Conservation (phyloP, 2,329 filamentous ascomycete species). For the Emergomyces orientalis region DNA sequence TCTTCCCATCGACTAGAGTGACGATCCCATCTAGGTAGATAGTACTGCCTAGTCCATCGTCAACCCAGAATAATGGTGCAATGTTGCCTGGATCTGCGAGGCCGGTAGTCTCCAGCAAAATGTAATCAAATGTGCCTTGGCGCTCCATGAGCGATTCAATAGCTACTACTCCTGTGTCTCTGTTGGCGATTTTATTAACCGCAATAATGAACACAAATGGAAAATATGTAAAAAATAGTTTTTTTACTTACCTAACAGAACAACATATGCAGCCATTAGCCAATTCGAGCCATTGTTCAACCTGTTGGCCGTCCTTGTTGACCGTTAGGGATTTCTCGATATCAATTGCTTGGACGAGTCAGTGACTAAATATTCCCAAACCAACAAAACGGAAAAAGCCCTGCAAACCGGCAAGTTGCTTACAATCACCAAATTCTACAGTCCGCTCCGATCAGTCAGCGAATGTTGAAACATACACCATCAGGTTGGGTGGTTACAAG, state of each 20-base stretch:
- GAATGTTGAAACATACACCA: background rate
- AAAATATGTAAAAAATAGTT: background rate
- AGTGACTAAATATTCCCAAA: background rate
- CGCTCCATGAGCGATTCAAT: slow-evolving; percentile 95
- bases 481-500: slow-evolving; percentile 23
- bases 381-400: slow-evolving; percentile 6
- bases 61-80: slow-evolving; percentile 93
- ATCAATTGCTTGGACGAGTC: slow-evolving; percentile 56
- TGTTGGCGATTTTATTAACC: slow-evolving; percentile 27
- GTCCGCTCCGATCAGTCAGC: slow-evolving; percentile 15
- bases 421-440: slow-evolving; percentile 72
- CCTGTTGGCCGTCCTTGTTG: slow-evolving; percentile 69
- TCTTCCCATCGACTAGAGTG: slow-evolving; percentile 90
- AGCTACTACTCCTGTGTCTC: slow-evolving; percentile 84
- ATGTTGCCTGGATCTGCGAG: slow-evolving; percentile 93
- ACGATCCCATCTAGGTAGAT: slow-evolving; percentile 97
- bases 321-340: slow-evolving; percentile 95
- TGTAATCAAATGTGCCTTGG: slow-evolving; percentile 91
- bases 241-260: slow-evolving; percentile 64
- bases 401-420: slow-evolving; percentile 25
- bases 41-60: slow-evolving; percentile 86
- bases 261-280: slow-evolving; percentile 97
- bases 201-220: background rate
- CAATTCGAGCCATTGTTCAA: slow-evolving; percentile 91
- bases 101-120: slow-evolving; percentile 90